Base-by-base conservation (phyloP, 139 green algal species). In the Tetradesmus obliquus region DNA sequence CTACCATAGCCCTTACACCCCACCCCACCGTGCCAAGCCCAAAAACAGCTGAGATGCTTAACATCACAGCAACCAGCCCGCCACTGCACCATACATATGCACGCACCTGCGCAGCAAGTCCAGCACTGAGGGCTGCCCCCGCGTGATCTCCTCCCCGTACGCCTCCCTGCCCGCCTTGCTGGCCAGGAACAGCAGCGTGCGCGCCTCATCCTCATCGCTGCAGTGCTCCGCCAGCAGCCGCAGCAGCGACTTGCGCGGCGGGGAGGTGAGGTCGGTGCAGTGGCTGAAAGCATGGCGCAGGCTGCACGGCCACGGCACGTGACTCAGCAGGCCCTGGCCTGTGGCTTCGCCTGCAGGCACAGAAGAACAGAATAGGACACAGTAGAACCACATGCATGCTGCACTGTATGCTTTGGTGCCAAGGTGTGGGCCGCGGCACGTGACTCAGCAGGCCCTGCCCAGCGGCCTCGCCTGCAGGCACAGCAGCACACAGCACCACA, bases 181-280 rank as follows among this genome's bases (percentile, higher is more conserved):
- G 55, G 74, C 94, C 62, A 98, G 93, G 24, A 93, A 93, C 92
- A 98, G 92, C 81, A 99, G 91, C 15, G 84, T 74, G 45, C 83
- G 76, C 74, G 95, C 94, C 90, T 99, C 96, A 2, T 60, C 92
- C 0, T 79, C 58, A 24, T 98, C 94, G 5, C 57, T 87, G 94
- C 96, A 98, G 92, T 98, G 95, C 94, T 99, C 97, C 1, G 95
- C 97, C 57, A 99, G 96, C 72, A 97, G 83, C 6, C 96, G 93
- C 81, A 99, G 93, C 84, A 99, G 93, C 2, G 94, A 96, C 95
- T 99, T 99, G 82, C 93, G 94, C 0, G 96, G 94, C 7, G 91
- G 76, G 10, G 86, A 92, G 0, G 95, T 97, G 45, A 99, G 80
- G 93, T 99, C 97, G 87, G 20, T 84, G 62, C 54, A 92, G 62